Evolutionary conservation across 2,329 filamentous ascomycete genomes (phyloP), one percentile per base, ranked within the genome.

Genomic region (Trichoderma lentiforme): DNA sequence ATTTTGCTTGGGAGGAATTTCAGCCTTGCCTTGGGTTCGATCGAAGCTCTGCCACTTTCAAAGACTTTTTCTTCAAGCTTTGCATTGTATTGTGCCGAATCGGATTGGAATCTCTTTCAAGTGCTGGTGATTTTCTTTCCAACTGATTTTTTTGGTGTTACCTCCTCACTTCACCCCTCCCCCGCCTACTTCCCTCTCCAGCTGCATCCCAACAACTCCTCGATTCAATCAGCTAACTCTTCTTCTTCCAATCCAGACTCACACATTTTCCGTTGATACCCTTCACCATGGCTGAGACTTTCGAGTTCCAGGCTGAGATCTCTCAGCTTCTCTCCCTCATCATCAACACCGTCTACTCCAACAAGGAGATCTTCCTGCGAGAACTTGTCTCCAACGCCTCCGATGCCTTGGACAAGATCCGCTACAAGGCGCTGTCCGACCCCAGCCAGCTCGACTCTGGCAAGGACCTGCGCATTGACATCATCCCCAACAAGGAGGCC

Each of bases 251-350:
- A 70, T 58, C 56, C 39, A 78, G 65, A 74, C 74, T 79, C 77
- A 78, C 77, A 74, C 76, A 77, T 73, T 78, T 51, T 75, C 56
- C 75, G 80, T 80, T 80, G 79, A 82, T 82, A 83, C 78, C 82
- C 84, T 81, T 82, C 85, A 93, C 83, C 84, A 97, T 97, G 93
- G 86, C 94, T 85, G 95, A 98, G 89, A 98, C 95, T 79, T 99
- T 99, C 88, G 95, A 98, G 92, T 99, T 98, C 89, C 96, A 99
- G 92, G 96, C 96, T 92, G 96, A 99, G 93, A 99, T 99, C 84
- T 98, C 95, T 93, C 96, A 99, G 93, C 93, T 99, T 78, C 93
- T 99, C 83, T 94, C 92, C 79, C 93, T 99, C 84, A 99, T 99
- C 87, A 99, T 99, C 91, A 99, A 99, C 93, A 98, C 96, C 78